A percentile compares a stretch with the other conserved stretches of the same genome.
phyloP scores from a whole-genome alignment of 306 rosid species.

The Corylus avellana region DNA sequence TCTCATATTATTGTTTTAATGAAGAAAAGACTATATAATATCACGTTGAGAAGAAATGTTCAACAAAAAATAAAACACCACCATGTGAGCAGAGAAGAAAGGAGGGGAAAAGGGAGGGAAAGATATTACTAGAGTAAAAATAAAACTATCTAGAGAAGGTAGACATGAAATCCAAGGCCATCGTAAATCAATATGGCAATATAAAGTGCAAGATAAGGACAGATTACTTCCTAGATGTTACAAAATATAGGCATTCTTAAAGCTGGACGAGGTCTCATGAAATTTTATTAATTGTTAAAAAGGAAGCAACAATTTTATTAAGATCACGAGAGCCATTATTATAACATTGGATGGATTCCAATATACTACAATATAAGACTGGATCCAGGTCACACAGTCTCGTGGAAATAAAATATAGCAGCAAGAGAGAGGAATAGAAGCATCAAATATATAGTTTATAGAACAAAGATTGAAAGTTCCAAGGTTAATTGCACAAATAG shows the following conservation, averaged over 20 bases:
- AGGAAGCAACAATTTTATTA: slow-evolving; percentile 23
- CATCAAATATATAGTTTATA: slow-evolving; percentile 50
- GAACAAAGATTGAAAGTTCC: slow-evolving; percentile 48
- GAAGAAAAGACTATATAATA: background rate
- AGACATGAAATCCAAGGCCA: slow-evolving; percentile 45
- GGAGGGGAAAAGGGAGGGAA: background rate
- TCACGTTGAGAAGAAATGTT: background rate
- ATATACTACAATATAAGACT: slow-evolving; percentile 39
- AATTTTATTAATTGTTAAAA: slow-evolving; percentile 23
- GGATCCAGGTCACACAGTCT: slow-evolving; percentile 78
- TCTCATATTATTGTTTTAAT: background rate
- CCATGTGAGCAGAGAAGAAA: slow-evolving; percentile 13
- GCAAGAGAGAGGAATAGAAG: slow-evolving; percentile 54
- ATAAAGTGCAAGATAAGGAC: slow-evolving; percentile 31
- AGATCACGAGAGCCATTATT: slow-evolving; percentile 40
- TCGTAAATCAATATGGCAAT: slow-evolving; percentile 26
- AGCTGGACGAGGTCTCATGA: slow-evolving; percentile 23
- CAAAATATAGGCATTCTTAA: slow-evolving; percentile 7
- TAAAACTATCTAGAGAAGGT: slow-evolving; percentile 32
- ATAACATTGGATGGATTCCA: slow-evolving; percentile 39
- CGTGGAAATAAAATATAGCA: slow-evolving; percentile 37
- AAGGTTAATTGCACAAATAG: slow-evolving; percentile 36
- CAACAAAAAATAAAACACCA: background rate
- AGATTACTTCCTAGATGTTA: slow-evolving; percentile 29
- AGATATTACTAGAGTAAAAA: slow-evolving; percentile 12